These are phyloP conservation scores for Linnemannia exigua DNA, from an alignment of 192 early-diverging fungal species.

Conservation along the genomic window DNA sequence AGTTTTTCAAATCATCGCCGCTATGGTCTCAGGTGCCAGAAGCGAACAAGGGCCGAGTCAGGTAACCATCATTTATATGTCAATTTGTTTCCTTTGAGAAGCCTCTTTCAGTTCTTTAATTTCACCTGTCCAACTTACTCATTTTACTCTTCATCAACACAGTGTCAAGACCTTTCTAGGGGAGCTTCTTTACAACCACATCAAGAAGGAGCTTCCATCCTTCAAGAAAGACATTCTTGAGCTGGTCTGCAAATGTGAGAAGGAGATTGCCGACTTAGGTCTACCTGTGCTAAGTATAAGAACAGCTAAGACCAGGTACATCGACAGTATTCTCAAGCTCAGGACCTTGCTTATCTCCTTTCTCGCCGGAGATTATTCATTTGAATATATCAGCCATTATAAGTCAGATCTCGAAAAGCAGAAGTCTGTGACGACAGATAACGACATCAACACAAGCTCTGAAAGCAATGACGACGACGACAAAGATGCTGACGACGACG, in stretches of 20 bases:
- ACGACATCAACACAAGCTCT: neutral
- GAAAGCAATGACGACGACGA: neutral
- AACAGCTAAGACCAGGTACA: conserved; percentile 32
- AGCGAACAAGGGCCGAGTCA: conserved; percentile 30
- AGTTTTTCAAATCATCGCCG: conserved; percentile 39
- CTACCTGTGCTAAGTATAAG: neutral
- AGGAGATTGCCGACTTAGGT: conserved; percentile 36
- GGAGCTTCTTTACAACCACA: conserved; percentile 29
- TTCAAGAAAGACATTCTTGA: conserved; percentile 35
- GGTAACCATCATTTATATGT: neutral
- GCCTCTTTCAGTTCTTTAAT: neutral
- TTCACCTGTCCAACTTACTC: neutral
- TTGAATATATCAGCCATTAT: conserved; percentile 30
- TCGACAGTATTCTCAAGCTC: conserved; percentile 31
- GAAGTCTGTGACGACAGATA: neutral
- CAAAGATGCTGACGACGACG: no score
- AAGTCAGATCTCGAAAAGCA: conserved; percentile 8
- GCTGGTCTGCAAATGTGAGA: conserved; percentile 14
- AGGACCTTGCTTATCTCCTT: conserved; percentile 26
- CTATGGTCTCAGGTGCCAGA: conserved; percentile 33
- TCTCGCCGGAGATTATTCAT: conserved; percentile 36
- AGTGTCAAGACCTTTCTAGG: conserved; percentile 31
- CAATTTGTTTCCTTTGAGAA: neutral
- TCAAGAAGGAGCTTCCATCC: conserved; percentile 45
- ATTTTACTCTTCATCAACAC: neutral